A percentile compares a stretch with the other conserved stretches of the same genome.
phyloP scores from a whole-genome alignment of 306 rosid genomes.

The Gynostemma pentaphyllum region DNA sequence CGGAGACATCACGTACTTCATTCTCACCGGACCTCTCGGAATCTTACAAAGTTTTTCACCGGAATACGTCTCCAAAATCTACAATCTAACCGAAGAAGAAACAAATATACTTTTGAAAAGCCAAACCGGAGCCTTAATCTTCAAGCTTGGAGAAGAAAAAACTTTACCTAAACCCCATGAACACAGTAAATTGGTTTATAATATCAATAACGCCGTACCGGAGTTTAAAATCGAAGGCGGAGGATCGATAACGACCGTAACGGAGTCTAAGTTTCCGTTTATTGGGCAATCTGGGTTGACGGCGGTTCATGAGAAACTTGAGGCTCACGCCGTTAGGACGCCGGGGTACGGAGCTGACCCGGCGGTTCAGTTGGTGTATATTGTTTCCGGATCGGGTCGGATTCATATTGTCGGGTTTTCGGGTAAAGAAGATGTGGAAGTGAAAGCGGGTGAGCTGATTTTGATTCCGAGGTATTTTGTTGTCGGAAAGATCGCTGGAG shows the following conservation, averaged over 20 bases:
- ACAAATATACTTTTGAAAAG: conserved; percentile 27
- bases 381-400: conserved; percentile 32
- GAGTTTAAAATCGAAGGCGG: no score
- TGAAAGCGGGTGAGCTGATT: conserved; percentile 37
- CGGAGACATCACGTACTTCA: conserved; percentile 36
- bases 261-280: conserved; percentile 25
- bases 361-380: conserved; percentile 29
- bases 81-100: conserved; percentile 17
- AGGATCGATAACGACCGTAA: conserved; percentile 3
- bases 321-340: conserved; percentile 21
- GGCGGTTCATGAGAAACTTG: conserved; percentile 27
- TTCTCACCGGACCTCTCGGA: conserved; percentile 29
- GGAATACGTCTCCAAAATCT: conserved; percentile 22
- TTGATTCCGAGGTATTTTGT: conserved; percentile 46
- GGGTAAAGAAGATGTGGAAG: conserved; percentile 27
- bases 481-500: conserved; percentile 32
- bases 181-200: conserved; percentile 16
- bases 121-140: conserved; percentile 29
- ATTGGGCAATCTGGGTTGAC: conserved; percentile 36
- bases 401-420: conserved; percentile 33
- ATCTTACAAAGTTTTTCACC: conserved; percentile 29
- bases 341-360: conserved; percentile 23
- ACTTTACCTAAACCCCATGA: conserved; percentile 27
- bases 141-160: no score
- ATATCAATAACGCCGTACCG: conserved; percentile 17